Conservation (phyloP, 345 rosid genomes). For the Jatropha curcas region DNA sequence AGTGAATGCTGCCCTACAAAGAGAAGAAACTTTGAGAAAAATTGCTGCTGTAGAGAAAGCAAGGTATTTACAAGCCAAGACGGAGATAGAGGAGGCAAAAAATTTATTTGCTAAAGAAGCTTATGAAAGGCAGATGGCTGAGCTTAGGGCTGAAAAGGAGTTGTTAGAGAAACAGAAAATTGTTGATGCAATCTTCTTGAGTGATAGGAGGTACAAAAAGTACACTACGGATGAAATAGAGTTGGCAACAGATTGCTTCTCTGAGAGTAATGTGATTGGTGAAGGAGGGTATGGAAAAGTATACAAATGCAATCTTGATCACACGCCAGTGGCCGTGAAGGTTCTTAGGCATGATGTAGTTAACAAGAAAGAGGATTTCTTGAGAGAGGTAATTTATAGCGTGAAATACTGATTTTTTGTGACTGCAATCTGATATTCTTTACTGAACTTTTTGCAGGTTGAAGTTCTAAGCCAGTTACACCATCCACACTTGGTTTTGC, state of each 20-base stretch:
- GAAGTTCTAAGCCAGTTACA: conserved; percentile 79
- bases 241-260: conserved; percentile 68
- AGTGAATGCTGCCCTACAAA: conserved; percentile 60
- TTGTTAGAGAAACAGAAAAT: conserved; percentile 69
- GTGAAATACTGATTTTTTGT: too few species aligned
- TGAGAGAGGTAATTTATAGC: conserved; percentile 61
- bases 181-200: conserved; percentile 54
- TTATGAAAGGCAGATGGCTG: conserved; percentile 68
- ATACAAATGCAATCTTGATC: conserved; percentile 78
- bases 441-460: conserved; percentile 49
- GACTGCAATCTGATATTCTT: too few species aligned
- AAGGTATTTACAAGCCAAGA: conserved; percentile 57
- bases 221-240: conserved; percentile 62
- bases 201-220: conserved; percentile 70
- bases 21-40: conserved; percentile 65
- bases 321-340: conserved; percentile 83
- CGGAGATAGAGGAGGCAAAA: conserved; percentile 74
- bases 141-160: conserved; percentile 58
- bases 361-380: conserved; percentile 71
- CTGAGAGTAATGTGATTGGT: conserved; percentile 61
- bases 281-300: conserved; percentile 92
- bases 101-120: conserved; percentile 58
- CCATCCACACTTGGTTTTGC: conserved; percentile 77
- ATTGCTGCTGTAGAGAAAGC: conserved; percentile 69
- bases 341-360: conserved; percentile 56